phyloP scores from a whole-genome alignment of 1,139 yeast genomes.

The Suhomyces bolitotheri region DNA sequence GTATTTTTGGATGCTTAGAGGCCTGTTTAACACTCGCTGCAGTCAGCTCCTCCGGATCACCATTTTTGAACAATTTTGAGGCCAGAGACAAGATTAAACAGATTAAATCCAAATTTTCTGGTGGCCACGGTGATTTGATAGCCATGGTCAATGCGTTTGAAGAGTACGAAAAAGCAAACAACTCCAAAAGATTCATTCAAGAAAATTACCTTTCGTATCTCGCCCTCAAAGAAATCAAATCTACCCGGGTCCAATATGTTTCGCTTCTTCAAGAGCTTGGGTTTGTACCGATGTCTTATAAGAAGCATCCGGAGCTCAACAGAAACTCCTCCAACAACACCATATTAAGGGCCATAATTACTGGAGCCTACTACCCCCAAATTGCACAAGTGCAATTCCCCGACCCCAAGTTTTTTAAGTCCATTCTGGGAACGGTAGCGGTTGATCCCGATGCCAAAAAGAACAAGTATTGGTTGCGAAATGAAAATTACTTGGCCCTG shows the following conservation, averaged over 20 bases:
- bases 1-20: slow-evolving; percentile 83
- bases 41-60: slow-evolving; percentile 68
- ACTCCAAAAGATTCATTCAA: slow-evolving; percentile 53
- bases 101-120: slow-evolving; percentile 42
- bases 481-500: slow-evolving; percentile 18
- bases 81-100: slow-evolving; percentile 62
- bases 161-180: slow-evolving; percentile 43
- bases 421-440: slow-evolving; percentile 78
- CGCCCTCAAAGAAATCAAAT: slow-evolving; percentile 67
- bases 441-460: slow-evolving; percentile 78
- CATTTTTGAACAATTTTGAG: slow-evolving; percentile 65
- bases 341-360: slow-evolving; percentile 64
- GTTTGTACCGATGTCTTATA: slow-evolving; percentile 58
- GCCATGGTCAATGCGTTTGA: slow-evolving; percentile 61
- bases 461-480: slow-evolving; percentile 72
- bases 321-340: slow-evolving; percentile 51
- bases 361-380: slow-evolving; percentile 83
- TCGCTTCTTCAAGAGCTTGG: slow-evolving; percentile 74
- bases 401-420: slow-evolving; percentile 69
- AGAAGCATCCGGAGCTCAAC: slow-evolving; percentile 29
- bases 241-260: slow-evolving; percentile 68
- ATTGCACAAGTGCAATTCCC: slow-evolving; percentile 81
- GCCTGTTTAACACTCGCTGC: slow-evolving; percentile 75
- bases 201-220: slow-evolving; percentile 63
- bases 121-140: slow-evolving; percentile 68